A percentile compares a stretch with the other conserved stretches of the same genome.
Evolutionary conservation across 1,284 basidiomycete genomes (phyloP).

Genomic region (Coniferiporia sulphurascens): DNA sequence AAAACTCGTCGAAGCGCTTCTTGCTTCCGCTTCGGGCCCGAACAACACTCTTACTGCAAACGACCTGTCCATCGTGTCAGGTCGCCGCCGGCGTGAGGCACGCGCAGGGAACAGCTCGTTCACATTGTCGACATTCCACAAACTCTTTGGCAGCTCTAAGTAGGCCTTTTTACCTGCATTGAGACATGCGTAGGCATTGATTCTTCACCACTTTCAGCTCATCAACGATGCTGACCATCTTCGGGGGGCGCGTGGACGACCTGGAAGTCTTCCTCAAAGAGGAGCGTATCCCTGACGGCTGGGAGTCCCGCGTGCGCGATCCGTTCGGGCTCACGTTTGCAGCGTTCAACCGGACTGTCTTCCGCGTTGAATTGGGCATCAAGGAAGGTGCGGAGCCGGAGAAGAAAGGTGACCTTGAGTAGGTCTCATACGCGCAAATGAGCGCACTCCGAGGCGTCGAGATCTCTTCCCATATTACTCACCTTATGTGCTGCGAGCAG

Average conservation of each 20-base stretch:
- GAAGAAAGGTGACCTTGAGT: background rate
- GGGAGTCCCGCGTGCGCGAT: conserved; percentile 56
- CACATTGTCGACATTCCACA: conserved; percentile 44
- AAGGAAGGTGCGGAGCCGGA: conserved; percentile 4
- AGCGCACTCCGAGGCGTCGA: too few species aligned
- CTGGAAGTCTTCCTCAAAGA: conserved; percentile 52
- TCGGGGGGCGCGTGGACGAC: conserved; percentile 57
- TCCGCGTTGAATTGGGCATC: conserved; percentile 47
- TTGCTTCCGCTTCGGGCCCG: conserved; percentile 56
- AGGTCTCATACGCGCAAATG: background rate
- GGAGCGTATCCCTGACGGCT: conserved; percentile 62
- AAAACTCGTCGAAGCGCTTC: conserved; percentile 51
- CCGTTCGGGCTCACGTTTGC: conserved; percentile 55
- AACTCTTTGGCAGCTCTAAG: conserved; percentile 64
- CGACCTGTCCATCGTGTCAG: conserved; percentile 52
- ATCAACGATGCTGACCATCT: conserved; percentile 55
- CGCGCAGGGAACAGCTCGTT: conserved; percentile 50
- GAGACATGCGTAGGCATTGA: background rate
- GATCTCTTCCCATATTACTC: too few species aligned
- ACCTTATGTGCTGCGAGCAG: too few species aligned
- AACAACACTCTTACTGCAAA: conserved; percentile 45
- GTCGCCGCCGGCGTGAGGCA: conserved; percentile 55
- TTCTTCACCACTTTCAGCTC: conserved; percentile 33
- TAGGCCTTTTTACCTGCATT: conserved; percentile 31
- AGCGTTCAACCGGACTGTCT: conserved; percentile 50